Evolutionary conservation across 208 protist species (phyloP).

Genomic region (Crithidia brevicula): DNA sequence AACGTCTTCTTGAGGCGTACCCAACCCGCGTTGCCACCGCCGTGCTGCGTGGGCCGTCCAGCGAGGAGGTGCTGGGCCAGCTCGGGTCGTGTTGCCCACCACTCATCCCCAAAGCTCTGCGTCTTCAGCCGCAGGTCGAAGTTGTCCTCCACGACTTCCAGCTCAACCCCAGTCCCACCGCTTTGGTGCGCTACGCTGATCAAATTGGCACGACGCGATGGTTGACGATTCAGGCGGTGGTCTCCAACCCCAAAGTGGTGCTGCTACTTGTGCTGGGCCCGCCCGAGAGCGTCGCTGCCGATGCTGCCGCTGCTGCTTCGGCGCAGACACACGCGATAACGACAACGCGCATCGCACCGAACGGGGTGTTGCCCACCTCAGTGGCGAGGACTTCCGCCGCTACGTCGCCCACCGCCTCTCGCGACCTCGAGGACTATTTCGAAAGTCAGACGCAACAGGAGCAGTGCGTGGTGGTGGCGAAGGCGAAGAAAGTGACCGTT

Average conservation of each 20-base stretch:
- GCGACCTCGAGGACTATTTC: not conserved
- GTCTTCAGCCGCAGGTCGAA: constrained; percentile 14
- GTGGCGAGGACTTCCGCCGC: not conserved
- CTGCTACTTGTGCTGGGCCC: constrained; percentile 37
- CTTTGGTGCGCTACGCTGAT: constrained; percentile 51
- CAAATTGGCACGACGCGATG: constrained; percentile 35
- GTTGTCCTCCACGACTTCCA: constrained; percentile 61
- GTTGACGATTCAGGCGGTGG: constrained; percentile 46
- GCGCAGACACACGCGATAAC: too few species aligned
- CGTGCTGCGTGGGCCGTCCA: constrained; percentile 37
- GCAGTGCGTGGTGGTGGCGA: constrained; percentile 42
- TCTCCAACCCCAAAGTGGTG: constrained; percentile 63
- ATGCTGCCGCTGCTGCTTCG: too few species aligned
- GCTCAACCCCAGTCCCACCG: constrained; percentile 44
- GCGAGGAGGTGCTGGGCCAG: constrained; percentile 16
- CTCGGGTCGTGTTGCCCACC: constrained; percentile 24
- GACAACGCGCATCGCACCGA: too few species aligned
- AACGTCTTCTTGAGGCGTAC: constrained; percentile 45
- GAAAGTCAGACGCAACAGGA: constrained; percentile 14
- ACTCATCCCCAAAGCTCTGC: constrained; percentile 24
- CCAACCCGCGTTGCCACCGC: constrained; percentile 38
- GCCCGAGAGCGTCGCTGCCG: constrained; percentile 20
- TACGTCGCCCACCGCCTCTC: constrained; percentile 8
- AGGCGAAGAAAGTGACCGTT: constrained; percentile 51
- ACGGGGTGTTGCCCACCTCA: not conserved